These are phyloP conservation scores for Cicer judaicum DNA, from an alignment of 306 rosid species.

Conservation along the genomic window DNA sequence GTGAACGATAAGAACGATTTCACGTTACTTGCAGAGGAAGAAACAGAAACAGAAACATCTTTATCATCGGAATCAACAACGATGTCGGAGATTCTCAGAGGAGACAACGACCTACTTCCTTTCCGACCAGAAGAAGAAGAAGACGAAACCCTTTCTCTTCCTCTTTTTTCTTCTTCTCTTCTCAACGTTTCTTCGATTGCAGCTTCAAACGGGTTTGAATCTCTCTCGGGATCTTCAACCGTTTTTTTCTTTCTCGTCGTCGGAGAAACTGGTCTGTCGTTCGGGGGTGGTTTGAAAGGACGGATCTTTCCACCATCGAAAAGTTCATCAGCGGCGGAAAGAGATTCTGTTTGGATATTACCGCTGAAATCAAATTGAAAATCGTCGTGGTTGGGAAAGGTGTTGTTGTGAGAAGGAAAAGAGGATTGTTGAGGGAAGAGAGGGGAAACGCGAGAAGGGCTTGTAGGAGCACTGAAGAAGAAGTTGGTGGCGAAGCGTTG, in stretches of 20 bases:
- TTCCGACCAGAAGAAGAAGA: conserved; percentile 43
- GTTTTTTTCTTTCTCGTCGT: conserved; percentile 20
- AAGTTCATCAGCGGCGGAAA: conserved; percentile 85
- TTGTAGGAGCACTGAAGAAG: conserved; percentile 85
- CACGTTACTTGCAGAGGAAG: conserved; percentile 53
- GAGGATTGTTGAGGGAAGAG: conserved; percentile 52
- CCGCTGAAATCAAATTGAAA: conserved; percentile 72
- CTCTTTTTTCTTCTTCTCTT: conserved; percentile 47
- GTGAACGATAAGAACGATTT: conserved; percentile 67
- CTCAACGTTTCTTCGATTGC: conserved; percentile 52
- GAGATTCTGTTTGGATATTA: conserved; percentile 50
- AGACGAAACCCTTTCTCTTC: conserved; percentile 50
- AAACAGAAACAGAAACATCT: not conserved
- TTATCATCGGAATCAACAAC: conserved; percentile 46
- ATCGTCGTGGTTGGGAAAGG: not conserved
- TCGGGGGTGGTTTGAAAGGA: conserved; percentile 69
- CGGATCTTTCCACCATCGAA: conserved; percentile 78
- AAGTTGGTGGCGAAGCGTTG: conserved; percentile 65
- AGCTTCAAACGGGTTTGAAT: conserved; percentile 58
- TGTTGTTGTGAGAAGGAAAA: not conserved
- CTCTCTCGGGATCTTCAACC: not conserved
- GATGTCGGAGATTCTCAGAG: conserved; percentile 72
- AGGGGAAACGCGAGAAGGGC: conserved; percentile 64
- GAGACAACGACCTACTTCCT: conserved; percentile 78
- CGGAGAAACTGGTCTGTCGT: conserved; percentile 26